Conservation (phyloP, 2,329 filamentous ascomycete genomes). For the Fusarium virguliforme region DNA sequence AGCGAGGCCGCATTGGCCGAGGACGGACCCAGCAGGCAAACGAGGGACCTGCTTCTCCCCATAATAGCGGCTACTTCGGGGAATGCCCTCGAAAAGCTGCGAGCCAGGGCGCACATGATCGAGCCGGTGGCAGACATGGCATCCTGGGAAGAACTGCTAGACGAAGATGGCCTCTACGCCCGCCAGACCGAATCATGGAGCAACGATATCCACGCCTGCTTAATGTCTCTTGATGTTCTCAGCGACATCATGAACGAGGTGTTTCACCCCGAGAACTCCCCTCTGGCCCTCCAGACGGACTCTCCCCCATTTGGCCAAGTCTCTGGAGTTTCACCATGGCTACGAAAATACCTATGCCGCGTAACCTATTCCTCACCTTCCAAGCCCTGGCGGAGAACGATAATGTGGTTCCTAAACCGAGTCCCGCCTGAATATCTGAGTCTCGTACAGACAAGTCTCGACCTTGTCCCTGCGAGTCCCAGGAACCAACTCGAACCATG, state of each 20-base stretch:
- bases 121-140: constrained; percentile 3
- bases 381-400: constrained; percentile 54
- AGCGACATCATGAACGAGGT: constrained; percentile 31
- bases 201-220: constrained; percentile 27
- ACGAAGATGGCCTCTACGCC: neutral
- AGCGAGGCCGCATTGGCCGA: constrained; percentile 6
- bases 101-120: constrained; percentile 11
- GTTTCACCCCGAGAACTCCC: neutral
- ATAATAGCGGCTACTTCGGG: constrained; percentile 34
- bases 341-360: constrained; percentile 40
- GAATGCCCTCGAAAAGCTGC: constrained; percentile 24
- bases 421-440: constrained; percentile 54
- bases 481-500: neutral
- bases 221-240: constrained; percentile 27
- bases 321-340: constrained; percentile 37
- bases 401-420: constrained; percentile 61
- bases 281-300: constrained; percentile 4
- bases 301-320: constrained; percentile 12
- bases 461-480: constrained; percentile 29
- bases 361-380: constrained; percentile 50
- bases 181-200: neutral
- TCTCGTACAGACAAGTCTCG: constrained; percentile 55
- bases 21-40: constrained; percentile 25
- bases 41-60: constrained; percentile 29
- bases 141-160: neutral